Evolutionary conservation across 352 stramenopile genomes (phyloP).

Genomic region (Aphanomyces astaci): DNA sequence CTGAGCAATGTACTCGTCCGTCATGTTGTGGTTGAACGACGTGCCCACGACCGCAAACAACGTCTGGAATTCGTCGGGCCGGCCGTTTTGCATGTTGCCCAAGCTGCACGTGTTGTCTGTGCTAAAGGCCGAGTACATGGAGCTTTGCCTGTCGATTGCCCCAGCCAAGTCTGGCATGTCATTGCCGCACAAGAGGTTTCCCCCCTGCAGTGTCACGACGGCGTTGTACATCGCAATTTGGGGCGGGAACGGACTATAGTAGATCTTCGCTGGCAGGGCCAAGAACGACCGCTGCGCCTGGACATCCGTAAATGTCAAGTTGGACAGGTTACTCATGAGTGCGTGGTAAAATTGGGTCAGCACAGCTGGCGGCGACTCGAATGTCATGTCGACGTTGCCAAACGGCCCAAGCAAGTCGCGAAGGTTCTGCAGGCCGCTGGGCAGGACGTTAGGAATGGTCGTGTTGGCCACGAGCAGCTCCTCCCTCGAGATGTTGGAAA

Average conservation of each 20-base stretch:
- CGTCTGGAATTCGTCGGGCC: not conserved
- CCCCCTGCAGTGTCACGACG: not conserved
- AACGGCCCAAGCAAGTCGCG: not conserved
- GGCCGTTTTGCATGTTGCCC: not conserved
- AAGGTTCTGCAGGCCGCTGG: not conserved
- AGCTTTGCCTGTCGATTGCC: not conserved
- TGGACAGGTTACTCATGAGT: not conserved
- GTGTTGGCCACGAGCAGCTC: not conserved
- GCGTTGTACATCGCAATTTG: not conserved
- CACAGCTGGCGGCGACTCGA: not conserved
- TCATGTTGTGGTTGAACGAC: not conserved
- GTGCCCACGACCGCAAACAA: conserved; percentile 2
- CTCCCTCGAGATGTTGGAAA: not conserved
- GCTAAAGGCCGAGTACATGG: not conserved
- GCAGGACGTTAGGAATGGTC: not conserved
- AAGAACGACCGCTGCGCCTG: not conserved
- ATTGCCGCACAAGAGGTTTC: conserved; percentile 16
- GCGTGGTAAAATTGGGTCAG: not conserved
- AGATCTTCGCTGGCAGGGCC: not conserved
- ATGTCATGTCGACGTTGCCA: conserved; percentile 4
- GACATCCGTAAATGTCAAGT: not conserved
- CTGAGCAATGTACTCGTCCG: not conserved
- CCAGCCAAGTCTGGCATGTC: not conserved
- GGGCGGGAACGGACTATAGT: not conserved
- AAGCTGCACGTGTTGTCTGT: not conserved